phyloP scores from a whole-genome alignment of 805 yeast genomes.

The Lipomyces yamanashiensis region DNA sequence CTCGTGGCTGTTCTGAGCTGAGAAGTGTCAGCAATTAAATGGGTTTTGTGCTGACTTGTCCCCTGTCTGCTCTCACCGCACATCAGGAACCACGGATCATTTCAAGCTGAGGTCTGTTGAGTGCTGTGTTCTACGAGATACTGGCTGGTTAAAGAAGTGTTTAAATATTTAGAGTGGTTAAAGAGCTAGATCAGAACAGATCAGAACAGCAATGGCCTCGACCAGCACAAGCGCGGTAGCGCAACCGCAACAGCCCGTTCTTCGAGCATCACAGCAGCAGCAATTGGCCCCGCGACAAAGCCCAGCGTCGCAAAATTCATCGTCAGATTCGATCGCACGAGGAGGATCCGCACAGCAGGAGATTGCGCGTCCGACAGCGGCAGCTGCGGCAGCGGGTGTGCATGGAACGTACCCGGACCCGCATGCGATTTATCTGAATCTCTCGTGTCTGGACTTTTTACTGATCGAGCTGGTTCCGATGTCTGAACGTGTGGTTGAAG shows the following conservation, averaged over 20 bases:
- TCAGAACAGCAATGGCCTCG: slow-evolving; percentile 1
- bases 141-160: background rate
- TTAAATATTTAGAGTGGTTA: too few relatives aligned
- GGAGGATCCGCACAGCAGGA: background rate
- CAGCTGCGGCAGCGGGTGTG: slow-evolving; percentile 10
- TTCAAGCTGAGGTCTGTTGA: too few relatives aligned
- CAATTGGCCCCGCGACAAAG: slow-evolving; percentile 11
- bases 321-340: background rate
- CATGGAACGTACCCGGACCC: slow-evolving; percentile 33
- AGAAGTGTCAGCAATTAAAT: too few relatives aligned
- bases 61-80: too few relatives aligned
- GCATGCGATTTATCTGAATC: slow-evolving; percentile 51
- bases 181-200: too few relatives aligned
- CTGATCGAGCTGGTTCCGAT: slow-evolving; percentile 79
- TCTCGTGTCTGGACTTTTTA: slow-evolving; percentile 63
- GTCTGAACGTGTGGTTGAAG: slow-evolving; percentile 64
- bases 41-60: too few relatives aligned
- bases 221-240: slow-evolving; percentile 3
- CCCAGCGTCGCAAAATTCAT: background rate
- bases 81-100: too few relatives aligned
- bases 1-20: too few relatives aligned
- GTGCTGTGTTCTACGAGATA: background rate
- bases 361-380: slow-evolving; percentile 6
- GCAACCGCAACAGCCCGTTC: slow-evolving; percentile 7
- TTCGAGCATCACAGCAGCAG: slow-evolving; percentile 18